Evolutionary conservation across 1,284 basidiomycete genomes (phyloP).

Genomic region (Trichosporon ovoides): DNA sequence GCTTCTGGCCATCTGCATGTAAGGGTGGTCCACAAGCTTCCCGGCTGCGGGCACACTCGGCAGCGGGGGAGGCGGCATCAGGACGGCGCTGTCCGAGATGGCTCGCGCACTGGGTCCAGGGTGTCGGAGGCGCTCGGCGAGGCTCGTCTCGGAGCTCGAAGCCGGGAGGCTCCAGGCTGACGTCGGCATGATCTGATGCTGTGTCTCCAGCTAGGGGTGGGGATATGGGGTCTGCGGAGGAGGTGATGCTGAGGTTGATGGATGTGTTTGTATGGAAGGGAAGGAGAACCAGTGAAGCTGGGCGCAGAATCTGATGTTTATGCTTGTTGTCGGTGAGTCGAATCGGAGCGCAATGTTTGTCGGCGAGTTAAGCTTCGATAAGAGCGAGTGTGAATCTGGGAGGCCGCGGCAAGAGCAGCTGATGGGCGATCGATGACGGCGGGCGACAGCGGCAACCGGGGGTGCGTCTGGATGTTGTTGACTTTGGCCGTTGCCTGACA

Average conservation of each 20-base stretch:
- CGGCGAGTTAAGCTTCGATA: not conserved
- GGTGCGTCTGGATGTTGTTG: not conserved
- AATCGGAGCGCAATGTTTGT: not conserved
- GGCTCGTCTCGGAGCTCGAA: not conserved
- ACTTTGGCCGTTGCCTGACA: not conserved
- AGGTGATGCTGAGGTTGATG: not conserved
- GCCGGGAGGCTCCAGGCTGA: not conserved
- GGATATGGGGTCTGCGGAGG: not conserved
- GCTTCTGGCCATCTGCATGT: not conserved
- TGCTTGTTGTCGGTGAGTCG: not conserved
- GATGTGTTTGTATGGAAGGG: not conserved
- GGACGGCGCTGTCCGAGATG: constrained; percentile 1
- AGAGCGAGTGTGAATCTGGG: not conserved
- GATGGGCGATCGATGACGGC: not conserved
- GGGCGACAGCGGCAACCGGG: too few species aligned
- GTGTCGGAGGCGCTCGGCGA: constrained; percentile 1
- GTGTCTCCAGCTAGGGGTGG: not conserved
- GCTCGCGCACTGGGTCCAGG: not conserved
- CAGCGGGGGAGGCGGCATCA: not conserved
- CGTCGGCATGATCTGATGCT: not conserved
- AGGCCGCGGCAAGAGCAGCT: not conserved
- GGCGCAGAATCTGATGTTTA: not conserved
- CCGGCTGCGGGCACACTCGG: not conserved
- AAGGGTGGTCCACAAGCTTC: not conserved
- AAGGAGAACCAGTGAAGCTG: not conserved